Conservation (phyloP, 1,139 yeast species). For the Eremothecium sinecaudum region DNA sequence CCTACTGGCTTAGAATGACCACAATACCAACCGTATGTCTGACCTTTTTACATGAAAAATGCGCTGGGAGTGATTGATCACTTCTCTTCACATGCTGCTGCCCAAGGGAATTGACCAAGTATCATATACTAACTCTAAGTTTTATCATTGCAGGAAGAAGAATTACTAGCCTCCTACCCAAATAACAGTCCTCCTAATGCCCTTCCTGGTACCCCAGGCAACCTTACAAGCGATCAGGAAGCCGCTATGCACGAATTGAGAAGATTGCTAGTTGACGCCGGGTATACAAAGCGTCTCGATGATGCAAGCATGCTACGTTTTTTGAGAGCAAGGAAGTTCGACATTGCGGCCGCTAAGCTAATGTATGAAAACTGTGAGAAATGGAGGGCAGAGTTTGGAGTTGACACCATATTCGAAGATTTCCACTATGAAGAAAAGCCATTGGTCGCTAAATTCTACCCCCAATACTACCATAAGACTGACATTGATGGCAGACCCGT, state of each 20-base stretch:
- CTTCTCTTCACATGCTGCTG: no score
- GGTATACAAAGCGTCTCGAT: slow-evolving; percentile 68
- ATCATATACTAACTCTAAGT: not conserved
- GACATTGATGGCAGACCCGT: slow-evolving; percentile 96
- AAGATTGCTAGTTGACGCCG: slow-evolving; percentile 48
- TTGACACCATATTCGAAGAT: slow-evolving; percentile 75
- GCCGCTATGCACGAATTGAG: slow-evolving; percentile 50
- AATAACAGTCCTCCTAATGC: slow-evolving; percentile 55
- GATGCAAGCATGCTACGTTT: slow-evolving; percentile 86
- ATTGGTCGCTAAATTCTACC: slow-evolving; percentile 78
- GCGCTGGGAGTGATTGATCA: no score
- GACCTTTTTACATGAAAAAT: no score
- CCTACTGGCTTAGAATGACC: no score
- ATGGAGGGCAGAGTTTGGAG: slow-evolving; percentile 84
- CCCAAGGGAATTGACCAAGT: no score
- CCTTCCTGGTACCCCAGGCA: slow-evolving; percentile 75
- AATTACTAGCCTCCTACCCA: slow-evolving; percentile 47
- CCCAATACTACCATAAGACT: slow-evolving; percentile 94
- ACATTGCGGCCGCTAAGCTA: slow-evolving; percentile 61
- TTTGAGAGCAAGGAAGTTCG: slow-evolving; percentile 92
- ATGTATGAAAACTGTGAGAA: slow-evolving; percentile 85
- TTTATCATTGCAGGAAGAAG: slow-evolving; percentile 15
- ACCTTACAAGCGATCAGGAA: slow-evolving; percentile 61
- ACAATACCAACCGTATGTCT: not conserved
- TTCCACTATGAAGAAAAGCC: slow-evolving; percentile 89